Evolutionary conservation across 2,329 filamentous ascomycete genomes (phyloP).

Genomic region (Penicillium occitanis): DNA sequence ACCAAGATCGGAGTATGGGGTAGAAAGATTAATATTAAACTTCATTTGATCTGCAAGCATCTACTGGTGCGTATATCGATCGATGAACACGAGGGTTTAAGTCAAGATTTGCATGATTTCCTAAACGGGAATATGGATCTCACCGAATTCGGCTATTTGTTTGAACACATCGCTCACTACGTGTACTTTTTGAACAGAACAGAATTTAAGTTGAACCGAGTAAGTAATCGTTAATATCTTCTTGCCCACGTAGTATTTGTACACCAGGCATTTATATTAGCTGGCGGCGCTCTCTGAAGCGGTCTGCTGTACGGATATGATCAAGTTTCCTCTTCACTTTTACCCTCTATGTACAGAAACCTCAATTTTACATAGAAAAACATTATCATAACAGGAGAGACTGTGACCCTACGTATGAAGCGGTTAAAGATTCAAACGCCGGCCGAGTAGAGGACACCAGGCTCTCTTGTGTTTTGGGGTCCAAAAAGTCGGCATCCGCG

Average conservation of each 20-base stretch:
- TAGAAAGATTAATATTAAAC: not conserved
- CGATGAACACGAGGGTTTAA: not conserved
- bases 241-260: not conserved
- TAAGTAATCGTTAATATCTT: not conserved
- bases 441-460: not conserved
- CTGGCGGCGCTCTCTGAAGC: not conserved
- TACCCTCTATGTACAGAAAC: not conserved
- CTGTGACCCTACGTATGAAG: not conserved
- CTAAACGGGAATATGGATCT: slow-evolving; percentile 15
- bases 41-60: not conserved
- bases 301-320: not conserved
- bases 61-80: not conserved
- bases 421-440: not conserved
- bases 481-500: not conserved
- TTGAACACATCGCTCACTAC: not conserved
- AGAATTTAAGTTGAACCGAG: too few species aligned
- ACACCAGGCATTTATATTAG: not conserved
- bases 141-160: slow-evolving; percentile 7
- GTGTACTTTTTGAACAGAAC: not conserved
- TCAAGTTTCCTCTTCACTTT: not conserved
- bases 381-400: not conserved
- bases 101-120: slow-evolving; percentile 10
- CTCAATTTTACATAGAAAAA: not conserved
- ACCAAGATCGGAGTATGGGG: slow-evolving; percentile 1
- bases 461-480: not conserved